Conservation (phyloP, 352 stramenopile species). For the Globisporangium spiculum region DNA sequence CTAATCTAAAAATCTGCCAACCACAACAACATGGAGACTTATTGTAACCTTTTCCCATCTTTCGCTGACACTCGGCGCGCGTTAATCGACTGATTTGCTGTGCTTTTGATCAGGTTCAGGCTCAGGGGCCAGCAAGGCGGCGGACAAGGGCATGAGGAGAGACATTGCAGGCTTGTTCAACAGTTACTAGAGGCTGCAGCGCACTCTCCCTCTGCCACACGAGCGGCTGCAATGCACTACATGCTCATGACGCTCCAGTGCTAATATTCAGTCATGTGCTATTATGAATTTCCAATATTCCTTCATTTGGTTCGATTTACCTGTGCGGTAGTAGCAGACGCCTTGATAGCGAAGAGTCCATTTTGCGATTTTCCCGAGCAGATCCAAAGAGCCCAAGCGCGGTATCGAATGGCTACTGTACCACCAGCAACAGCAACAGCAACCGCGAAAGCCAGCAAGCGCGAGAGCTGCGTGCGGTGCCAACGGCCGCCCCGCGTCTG, state of each 20-base stretch:
- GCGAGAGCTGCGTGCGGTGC: slow-evolving; percentile 42
- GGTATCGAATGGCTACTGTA: slow-evolving; percentile 11
- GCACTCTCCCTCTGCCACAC: no score
- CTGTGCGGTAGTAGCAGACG: neutral
- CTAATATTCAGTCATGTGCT: neutral
- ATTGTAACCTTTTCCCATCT: slow-evolving; percentile 11
- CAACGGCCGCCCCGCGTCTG: slow-evolving; percentile 43
- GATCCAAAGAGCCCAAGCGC: neutral
- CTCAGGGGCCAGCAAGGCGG: no score
- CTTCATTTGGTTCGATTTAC: neutral
- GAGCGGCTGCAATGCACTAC: neutral
- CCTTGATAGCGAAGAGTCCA: neutral
- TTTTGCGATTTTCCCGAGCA: neutral
- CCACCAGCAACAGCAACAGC: neutral
- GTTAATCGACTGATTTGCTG: neutral
- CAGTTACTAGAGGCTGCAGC: no score
- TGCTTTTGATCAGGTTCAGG: neutral
- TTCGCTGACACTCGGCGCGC: neutral
- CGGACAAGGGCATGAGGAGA: neutral
- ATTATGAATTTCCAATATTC: no score
- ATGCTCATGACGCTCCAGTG: neutral
- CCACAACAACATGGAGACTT: slow-evolving; percentile 11
- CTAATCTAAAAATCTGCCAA: slow-evolving; percentile 23
- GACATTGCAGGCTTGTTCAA: neutral
- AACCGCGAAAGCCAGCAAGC: slow-evolving; percentile 11